phyloP scores from a whole-genome alignment of 2,329 filamentous ascomycete species.

The Aspergillus pseudoviridinutans region DNA sequence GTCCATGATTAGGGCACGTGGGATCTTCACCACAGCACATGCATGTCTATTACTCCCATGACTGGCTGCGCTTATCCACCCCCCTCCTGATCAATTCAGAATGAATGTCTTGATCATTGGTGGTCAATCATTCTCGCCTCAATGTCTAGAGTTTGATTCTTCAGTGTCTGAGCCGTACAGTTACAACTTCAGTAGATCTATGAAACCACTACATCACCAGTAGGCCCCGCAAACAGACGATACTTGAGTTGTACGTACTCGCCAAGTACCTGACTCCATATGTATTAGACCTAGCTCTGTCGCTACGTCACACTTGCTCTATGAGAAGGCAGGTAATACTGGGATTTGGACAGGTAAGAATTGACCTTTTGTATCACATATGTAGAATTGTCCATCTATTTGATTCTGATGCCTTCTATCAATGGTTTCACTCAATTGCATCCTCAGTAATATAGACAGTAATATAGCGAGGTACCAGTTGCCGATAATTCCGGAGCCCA shows the following conservation, averaged over 20 bases:
- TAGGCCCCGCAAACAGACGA: neutral
- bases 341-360: too few relatives aligned
- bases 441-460: too few relatives aligned
- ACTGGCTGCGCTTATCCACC: neutral
- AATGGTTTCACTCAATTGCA: too few relatives aligned
- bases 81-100: neutral
- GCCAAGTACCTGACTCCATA: too few relatives aligned
- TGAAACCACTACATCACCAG: neutral
- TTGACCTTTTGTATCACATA: too few relatives aligned
- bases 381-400: too few relatives aligned
- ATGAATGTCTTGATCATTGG: neutral
- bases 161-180: neutral
- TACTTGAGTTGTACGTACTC: neutral
- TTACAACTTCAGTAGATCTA: neutral
- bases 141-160: neutral
- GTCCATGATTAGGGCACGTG: conserved; percentile 13
- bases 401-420: too few relatives aligned
- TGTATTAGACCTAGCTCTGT: too few relatives aligned
- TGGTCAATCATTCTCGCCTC: neutral
- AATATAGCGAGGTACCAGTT: neutral
- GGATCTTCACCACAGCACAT: conserved; percentile 4
- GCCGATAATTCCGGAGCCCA: neutral
- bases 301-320: too few relatives aligned
- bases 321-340: too few relatives aligned
- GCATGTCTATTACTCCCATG: neutral